These are phyloP conservation scores for Linderniella brevidens DNA, from an alignment of 257 asterid genomes.

Conservation along the genomic window DNA sequence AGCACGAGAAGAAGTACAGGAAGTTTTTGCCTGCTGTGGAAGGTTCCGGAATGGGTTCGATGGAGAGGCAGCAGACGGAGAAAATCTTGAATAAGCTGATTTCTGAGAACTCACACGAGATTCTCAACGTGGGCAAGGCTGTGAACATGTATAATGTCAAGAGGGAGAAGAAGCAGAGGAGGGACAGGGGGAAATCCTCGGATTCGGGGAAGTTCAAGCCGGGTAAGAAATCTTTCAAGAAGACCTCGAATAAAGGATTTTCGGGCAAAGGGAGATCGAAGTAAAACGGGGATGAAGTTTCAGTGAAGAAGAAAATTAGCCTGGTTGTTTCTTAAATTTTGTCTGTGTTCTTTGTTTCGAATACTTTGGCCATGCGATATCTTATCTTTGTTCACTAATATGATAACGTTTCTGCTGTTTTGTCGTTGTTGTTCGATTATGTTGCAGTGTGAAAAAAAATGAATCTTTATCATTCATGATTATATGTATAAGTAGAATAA, in stretches of 20 bases:
- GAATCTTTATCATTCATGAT: too few relatives aligned
- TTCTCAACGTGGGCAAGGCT: conserved; percentile 92
- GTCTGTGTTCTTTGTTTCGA: too few relatives aligned
- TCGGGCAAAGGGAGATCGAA: conserved; percentile 48
- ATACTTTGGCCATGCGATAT: too few relatives aligned
- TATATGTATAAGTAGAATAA: too few relatives aligned
- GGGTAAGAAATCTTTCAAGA: conserved; percentile 54
- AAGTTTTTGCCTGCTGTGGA: conserved; percentile 75
- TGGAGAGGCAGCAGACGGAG: conserved; percentile 77
- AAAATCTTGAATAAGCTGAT: conserved; percentile 64
- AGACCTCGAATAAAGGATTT: conserved; percentile 22
- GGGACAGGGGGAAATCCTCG: conserved; percentile 22
- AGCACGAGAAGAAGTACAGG: conserved; percentile 76
- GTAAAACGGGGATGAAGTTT: neutral
- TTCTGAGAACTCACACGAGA: conserved; percentile 62
- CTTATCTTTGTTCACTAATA: too few relatives aligned
- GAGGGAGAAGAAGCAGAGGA: conserved; percentile 18
- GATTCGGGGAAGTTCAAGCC: conserved; percentile 40
- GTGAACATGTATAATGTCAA: conserved; percentile 84
- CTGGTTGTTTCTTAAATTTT: too few relatives aligned
- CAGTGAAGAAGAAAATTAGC: too few relatives aligned
- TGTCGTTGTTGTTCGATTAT: too few relatives aligned
- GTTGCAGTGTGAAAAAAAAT: too few relatives aligned
- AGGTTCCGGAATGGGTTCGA: conserved; percentile 88
- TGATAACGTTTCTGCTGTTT: too few relatives aligned